phyloP scores from a whole-genome alignment of 2,329 filamentous ascomycete genomes.

The Xylaria sp. region DNA sequence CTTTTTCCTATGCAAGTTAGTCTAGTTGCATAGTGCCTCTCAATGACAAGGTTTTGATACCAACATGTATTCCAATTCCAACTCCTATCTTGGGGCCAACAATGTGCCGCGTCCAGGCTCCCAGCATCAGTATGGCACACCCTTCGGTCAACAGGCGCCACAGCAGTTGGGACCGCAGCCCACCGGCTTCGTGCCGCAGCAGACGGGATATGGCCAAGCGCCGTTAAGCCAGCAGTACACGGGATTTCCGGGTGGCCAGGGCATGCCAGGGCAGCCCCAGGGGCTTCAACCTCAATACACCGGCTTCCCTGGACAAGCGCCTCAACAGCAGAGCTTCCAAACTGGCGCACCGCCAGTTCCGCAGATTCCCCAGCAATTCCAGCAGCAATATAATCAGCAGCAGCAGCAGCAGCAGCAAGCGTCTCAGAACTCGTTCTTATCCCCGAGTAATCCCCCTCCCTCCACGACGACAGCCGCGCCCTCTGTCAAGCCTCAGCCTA shows the following conservation, averaged over 20 bases:
- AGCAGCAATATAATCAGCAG: conserved; percentile 64
- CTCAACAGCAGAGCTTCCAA: conserved; percentile 66
- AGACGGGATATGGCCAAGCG: conserved; percentile 64
- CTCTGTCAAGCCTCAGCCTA: conserved; percentile 66
- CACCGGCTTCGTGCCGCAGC: conserved; percentile 62
- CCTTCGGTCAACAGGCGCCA: conserved; percentile 54
- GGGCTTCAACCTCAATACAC: conserved; percentile 56
- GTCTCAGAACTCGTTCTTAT: conserved; percentile 52
- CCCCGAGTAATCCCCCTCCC: conserved; percentile 54
- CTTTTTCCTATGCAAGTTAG: not conserved
- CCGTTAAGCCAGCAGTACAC: conserved; percentile 64
- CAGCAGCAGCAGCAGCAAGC: conserved; percentile 44
- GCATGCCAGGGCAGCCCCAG: conserved; percentile 49
- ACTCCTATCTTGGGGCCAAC: conserved; percentile 80
- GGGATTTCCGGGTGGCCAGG: conserved; percentile 62
- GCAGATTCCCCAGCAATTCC: conserved; percentile 64
- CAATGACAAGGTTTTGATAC: conserved; percentile 18
- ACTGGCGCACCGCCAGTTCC: conserved; percentile 65
- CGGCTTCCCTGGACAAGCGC: conserved; percentile 48
- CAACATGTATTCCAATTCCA: conserved; percentile 87
- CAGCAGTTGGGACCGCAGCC: conserved; percentile 57
- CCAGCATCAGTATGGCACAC: conserved; percentile 63
- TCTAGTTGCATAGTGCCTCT: conserved; percentile 13
- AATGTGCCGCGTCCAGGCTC: conserved; percentile 74
- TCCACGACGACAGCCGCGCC: conserved; percentile 54